Base-by-base conservation (phyloP, 331 rosid genomes). In the Phaseolus coccineus region DNA sequence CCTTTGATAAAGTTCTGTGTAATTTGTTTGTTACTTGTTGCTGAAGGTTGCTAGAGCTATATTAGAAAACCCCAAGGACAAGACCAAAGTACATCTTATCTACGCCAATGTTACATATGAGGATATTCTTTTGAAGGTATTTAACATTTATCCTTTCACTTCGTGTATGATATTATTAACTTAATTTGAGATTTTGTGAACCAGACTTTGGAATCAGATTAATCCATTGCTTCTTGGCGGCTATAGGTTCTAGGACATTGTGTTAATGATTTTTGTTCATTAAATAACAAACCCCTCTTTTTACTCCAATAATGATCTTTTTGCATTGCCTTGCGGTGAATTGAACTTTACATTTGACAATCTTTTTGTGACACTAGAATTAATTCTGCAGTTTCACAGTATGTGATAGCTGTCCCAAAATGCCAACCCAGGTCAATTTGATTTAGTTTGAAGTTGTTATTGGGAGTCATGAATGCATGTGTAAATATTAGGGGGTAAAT, bases 101-200 rank as follows among this genome's bases (percentile, higher is more conserved):
- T 96, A 96, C 74, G 98, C 99, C 84, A 96, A 96, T 57, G 96
- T 96, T 65, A 83, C 97, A 24, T 73, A 55, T 4, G 99, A 93
- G 65, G 99, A 96, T 86, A 93, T 96, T 84, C 98, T 96, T 47
- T 64, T 96, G 77, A 96, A 89, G 99, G 99, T 96, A 82, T 82
- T 37, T 46, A 27, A 15, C 67, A 5, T 67, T 67, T 70, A 28
- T 78, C 77, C 25, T 58, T 73, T 80, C 13, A 28, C 52, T 25
- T 8, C 7, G 0, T 19, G 42, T 37, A 50, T 62, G 24, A 51
- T 33, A 66, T 65, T 77, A 46, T 51, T 83, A 59, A 65, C 19
- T 57, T 56, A 25, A 64, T 55, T 53, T 48, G 76, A 70, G 39
- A 71, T 30, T 25, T 35, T 80, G 25, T 2, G 46, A 46, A 47